phyloP scores from a whole-genome alignment of 371 early-diverging fungal species.

The Lichtheimia ramosa region DNA sequence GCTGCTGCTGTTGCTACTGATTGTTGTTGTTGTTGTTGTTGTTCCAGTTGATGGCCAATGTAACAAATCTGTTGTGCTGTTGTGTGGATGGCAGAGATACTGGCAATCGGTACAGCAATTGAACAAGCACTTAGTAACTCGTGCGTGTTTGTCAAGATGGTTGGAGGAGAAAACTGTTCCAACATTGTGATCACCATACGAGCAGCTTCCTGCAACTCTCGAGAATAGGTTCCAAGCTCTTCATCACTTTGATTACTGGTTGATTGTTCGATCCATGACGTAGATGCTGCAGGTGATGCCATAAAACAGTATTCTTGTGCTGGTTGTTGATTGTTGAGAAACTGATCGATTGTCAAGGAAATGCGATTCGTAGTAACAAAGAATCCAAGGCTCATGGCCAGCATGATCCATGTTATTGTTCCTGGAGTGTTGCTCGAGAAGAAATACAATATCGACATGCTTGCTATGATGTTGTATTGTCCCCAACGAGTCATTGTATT shows the following conservation, averaged over 20 bases:
- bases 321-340: neutral
- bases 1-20: too few species aligned
- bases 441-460: too few species aligned
- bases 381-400: too few species aligned
- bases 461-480: too few species aligned
- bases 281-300: too few species aligned
- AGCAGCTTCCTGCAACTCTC: conserved; percentile 54
- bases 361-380: too few species aligned
- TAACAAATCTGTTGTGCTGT: conserved; percentile 41
- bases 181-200: conserved; percentile 53
- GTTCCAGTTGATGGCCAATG: conserved; percentile 33
- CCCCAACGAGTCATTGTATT: too few species aligned
- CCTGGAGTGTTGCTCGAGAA: too few species aligned
- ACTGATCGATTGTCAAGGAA: too few species aligned
- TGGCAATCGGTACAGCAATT: conserved; percentile 53
- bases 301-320: neutral
- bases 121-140: conserved; percentile 56
- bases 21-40: conserved; percentile 15
- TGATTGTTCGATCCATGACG: too few species aligned
- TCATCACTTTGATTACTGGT: too few species aligned
- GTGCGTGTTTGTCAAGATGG: conserved; percentile 39
- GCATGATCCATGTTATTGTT: too few species aligned
- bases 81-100: conserved; percentile 45
- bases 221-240: conserved; percentile 25
- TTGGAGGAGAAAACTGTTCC: conserved; percentile 50